A percentile compares a stretch with the other conserved stretches of the same genome.
These are phyloP conservation scores for Trypanosoma caninum DNA, from an alignment of 208 protist genomes.

Conservation along the genomic window DNA sequence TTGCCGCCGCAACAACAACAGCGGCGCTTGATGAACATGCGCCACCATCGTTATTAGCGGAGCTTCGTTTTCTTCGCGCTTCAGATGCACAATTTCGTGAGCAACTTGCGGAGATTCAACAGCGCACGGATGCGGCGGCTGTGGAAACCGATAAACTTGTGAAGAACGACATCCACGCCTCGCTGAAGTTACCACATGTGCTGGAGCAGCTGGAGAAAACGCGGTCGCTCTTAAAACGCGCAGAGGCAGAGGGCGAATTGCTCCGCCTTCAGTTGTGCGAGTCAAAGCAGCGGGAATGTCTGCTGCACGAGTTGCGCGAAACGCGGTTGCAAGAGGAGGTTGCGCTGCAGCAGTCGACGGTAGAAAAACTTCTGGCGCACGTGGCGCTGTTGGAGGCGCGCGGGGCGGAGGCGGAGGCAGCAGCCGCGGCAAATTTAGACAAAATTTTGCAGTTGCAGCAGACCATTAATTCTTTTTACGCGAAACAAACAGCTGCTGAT, in stretches of 20 bases:
- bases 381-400: slow-evolving; percentile 3
- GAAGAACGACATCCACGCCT: slow-evolving; percentile 12
- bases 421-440: background rate
- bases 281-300: slow-evolving; percentile 16
- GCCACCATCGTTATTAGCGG: slow-evolving; percentile 42
- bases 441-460: slow-evolving; percentile 13
- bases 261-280: slow-evolving; percentile 28
- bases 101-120: slow-evolving; percentile 37
- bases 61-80: slow-evolving; percentile 55
- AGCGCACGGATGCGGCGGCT: slow-evolving; percentile 1
- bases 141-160: slow-evolving; percentile 20
- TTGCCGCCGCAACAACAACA: background rate
- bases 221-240: background rate
- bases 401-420: slow-evolving; percentile 9
- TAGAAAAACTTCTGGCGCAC: slow-evolving; percentile 1
- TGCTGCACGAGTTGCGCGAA: slow-evolving; percentile 24
- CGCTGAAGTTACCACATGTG: slow-evolving; percentile 13
- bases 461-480: slow-evolving; percentile 14
- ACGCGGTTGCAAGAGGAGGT: slow-evolving; percentile 29
- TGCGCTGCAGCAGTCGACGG: slow-evolving; percentile 15
- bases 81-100: slow-evolving; percentile 45
- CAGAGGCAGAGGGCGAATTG: slow-evolving; percentile 21
- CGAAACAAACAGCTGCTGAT: slow-evolving; percentile 1
- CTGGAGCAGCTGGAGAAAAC: slow-evolving; percentile 25
- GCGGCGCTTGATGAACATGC: slow-evolving; percentile 20